Evolutionary conservation across 257 asterid species (phyloP), one percentile per base, ranked within the genome.

Genomic region (Solanum commersonii): DNA sequence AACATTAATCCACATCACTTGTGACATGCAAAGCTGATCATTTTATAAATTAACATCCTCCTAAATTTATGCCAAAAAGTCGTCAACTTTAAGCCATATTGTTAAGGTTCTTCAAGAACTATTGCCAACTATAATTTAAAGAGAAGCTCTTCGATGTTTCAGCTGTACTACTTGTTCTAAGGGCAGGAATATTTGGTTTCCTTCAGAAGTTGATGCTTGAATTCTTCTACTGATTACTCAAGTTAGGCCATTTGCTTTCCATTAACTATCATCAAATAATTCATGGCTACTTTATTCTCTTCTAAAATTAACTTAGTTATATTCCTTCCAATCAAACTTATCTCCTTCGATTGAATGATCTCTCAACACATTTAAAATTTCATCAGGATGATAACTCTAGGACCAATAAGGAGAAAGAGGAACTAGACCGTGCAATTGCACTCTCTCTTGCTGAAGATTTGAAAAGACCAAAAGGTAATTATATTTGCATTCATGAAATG

Each of bases 401-500:
- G 87, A 85, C 93, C 82, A 49, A 38, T 20, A 91, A 85, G 91
- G 98, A 96, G 78, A 94, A 93, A 74, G 97, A 95, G 90, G 99
- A 97, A 90, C 84, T 97, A 65, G 99, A 97, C 79, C 97, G 98
- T 46, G 99, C 99, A 78, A 92, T 95, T 90, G 98, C 96, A 27
- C 98, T 92, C 71, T 96, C 99, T 88, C 88, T 94, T 77, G 93
- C 95, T 56, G 99, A 96, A 90, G 98, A 93, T 90, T 88, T 92
- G 83, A 94, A 91, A 90, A 92, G 92, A 87, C 96, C 98, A 84
- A 92, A 86, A 71, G 98, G 99, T 97, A 88, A 78, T 82, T 52
- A 82, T 82, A 49, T 31, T 49, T 79, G 59, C 71, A 29, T 82
- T 82, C 44, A 49, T 27, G 60, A 40, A 11, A 40, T 40, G 15